phyloP scores from a whole-genome alignment of 2,329 filamentous ascomycete genomes.

The Ophioceras dolichostomum region DNA sequence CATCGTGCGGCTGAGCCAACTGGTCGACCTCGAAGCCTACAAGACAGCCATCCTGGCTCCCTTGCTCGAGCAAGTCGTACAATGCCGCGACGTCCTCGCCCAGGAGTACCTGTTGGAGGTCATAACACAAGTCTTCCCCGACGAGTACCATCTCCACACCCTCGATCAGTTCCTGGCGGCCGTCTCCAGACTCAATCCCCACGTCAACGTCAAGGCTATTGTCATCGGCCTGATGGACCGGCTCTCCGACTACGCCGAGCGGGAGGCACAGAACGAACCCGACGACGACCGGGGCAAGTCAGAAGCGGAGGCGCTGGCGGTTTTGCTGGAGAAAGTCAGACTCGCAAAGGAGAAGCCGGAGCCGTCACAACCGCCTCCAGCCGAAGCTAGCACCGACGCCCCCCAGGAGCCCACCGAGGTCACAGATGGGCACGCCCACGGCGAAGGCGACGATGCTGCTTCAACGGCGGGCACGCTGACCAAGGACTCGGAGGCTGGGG shows the following conservation, averaged over 20 bases:
- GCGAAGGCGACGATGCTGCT: constrained; percentile 22
- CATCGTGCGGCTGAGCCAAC: constrained; percentile 83
- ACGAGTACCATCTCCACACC: constrained; percentile 96
- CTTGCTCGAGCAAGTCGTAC: constrained; percentile 89
- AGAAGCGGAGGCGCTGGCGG: constrained; percentile 73
- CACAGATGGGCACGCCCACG: too few relatives aligned
- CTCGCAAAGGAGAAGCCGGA: constrained; percentile 28
- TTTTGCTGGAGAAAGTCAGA: constrained; percentile 66
- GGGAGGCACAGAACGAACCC: constrained; percentile 63
- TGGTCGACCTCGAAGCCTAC: constrained; percentile 91
- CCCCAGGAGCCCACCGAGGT: constrained; percentile 3
- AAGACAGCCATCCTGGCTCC: constrained; percentile 82
- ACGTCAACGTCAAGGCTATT: constrained; percentile 96
- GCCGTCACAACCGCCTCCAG: constrained; percentile 6
- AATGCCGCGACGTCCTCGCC: constrained; percentile 90
- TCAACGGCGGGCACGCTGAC: constrained; percentile 17
- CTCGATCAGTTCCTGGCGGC: constrained; percentile 90
- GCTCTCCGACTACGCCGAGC: constrained; percentile 84
- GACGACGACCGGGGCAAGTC: constrained; percentile 60
- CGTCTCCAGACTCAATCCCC: constrained; percentile 83
- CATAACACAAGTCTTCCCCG: constrained; percentile 96
- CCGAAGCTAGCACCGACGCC: constrained; percentile 21
- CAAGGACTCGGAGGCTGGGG: constrained; percentile 20
- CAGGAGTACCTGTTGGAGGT: constrained; percentile 97
- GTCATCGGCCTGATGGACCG: constrained; percentile 98